Evolutionary conservation across 257 asterid species (phyloP), one percentile per base, ranked within the genome.

Genomic region (Thymus mandschuricus): DNA sequence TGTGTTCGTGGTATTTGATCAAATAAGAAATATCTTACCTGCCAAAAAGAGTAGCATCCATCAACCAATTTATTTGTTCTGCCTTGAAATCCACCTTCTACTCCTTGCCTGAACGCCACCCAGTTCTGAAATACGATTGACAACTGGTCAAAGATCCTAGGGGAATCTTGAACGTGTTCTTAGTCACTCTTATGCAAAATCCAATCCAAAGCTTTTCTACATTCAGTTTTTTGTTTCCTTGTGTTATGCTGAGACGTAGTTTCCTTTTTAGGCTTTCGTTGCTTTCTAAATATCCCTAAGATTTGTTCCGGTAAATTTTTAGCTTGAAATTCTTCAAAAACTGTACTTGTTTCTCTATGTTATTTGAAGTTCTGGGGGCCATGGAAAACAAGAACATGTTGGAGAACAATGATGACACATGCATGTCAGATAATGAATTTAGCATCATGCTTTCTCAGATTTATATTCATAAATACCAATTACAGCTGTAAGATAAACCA

Each of bases 31-130:
- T 15, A 57, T 59, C 45, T 82, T 70, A 88, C 99, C 98, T 95
- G 99, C 99, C 99, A 95, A 81, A 92, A 95, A 43, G 99, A 95
- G 83, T 95, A 95, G 88, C 99, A 95, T 57, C 98, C 99, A 61
- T 95, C 99, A 34, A 95, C 99, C 85, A 95, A 76, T 80, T 95
- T 95, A 79, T 95, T 95, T 76, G 98, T 88, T 83, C 99, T 88
- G 55, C 99, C 99, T 82, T 95, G 99, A 82, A 95, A 92, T 71
- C 99, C 99, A 71, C 92, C 92, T 80, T 95, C 99, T 68, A 87
- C 71, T 51, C 99, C 99, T 89, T 95, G 99, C 83, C 90, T 88
- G 76, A 88, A 92, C 55, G 85, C 97, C 81, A 95, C 78, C 98
- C 99, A 95, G 68, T 95, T 87, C 99, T 95, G 89, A 70, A 83